A percentile compares a stretch with the other conserved stretches of the same genome.
Evolutionary conservation across 495 filamentous ascomycete genomes (phyloP).

Genomic region (Xylaria curta): DNA sequence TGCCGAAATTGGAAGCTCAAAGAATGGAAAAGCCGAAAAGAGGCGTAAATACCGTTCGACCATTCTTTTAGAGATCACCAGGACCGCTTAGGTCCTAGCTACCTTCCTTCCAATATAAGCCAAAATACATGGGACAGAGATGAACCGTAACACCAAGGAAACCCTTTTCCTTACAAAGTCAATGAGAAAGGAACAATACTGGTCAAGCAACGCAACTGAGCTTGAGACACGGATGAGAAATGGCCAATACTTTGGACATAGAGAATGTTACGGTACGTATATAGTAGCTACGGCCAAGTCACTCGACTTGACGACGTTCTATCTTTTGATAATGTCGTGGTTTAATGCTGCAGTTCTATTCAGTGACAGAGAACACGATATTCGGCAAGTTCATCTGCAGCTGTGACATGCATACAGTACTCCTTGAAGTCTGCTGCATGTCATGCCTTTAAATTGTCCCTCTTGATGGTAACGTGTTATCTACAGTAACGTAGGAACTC

Average conservation of each 20-base stretch:
- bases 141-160: not conserved
- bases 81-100: not conserved
- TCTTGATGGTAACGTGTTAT: not conserved
- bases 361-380: not conserved
- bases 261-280: too few relatives aligned
- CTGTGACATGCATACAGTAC: not conserved
- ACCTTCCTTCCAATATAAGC: not conserved
- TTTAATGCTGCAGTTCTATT: too few relatives aligned
- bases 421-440: not conserved
- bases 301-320: too few relatives aligned
- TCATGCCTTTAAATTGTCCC: not conserved
- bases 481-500: not conserved
- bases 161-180: not conserved
- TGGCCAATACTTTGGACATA: not conserved
- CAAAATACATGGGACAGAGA: not conserved
- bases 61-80: not conserved
- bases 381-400: not conserved
- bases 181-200: not conserved
- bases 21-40: not conserved
- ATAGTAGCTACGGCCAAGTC: too few relatives aligned
- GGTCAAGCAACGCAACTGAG: not conserved
- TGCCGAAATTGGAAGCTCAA: constrained; percentile 11
- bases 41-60: not conserved
- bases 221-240: not conserved
- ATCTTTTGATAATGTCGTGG: too few relatives aligned